Conservation (phyloP, 768 basidiomycete species). For the Dentipellis sp. region DNA sequence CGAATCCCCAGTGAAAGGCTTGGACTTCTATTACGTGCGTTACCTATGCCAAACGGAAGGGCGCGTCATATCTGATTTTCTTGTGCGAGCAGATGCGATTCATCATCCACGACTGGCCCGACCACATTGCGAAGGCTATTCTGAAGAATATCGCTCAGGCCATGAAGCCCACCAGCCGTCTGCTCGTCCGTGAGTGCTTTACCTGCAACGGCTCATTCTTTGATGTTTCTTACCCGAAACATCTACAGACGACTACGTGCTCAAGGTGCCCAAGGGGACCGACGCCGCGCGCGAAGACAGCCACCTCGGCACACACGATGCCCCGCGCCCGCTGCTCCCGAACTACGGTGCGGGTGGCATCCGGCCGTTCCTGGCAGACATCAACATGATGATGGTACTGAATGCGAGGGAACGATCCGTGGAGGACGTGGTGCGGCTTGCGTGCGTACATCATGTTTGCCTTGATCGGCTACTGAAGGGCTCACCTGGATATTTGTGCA, state of each 20-base stretch:
- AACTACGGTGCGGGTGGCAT: constrained; percentile 8
- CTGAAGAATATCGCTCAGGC: constrained; percentile 21
- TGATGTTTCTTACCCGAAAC: too few relatives aligned
- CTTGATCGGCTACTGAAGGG: too few relatives aligned
- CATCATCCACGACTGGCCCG: constrained; percentile 26
- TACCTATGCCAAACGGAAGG: background rate
- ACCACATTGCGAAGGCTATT: constrained; percentile 18
- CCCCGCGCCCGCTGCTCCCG: constrained; percentile 8
- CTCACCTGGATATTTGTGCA: too few relatives aligned
- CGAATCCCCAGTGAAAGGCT: constrained; percentile 17
- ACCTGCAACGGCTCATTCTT: background rate
- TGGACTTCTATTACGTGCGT: constrained; percentile 25
- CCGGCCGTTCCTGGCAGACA: constrained; percentile 6
- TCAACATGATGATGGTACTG: constrained; percentile 4
- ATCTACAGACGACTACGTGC: constrained; percentile 5
- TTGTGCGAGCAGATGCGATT: constrained; percentile 11
- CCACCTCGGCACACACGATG: background rate
- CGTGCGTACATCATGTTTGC: background rate
- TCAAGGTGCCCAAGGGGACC: background rate
- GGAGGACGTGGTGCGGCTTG: background rate
- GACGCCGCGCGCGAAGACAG: too few relatives aligned
- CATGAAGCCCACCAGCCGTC: constrained; percentile 20
- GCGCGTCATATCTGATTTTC: too few relatives aligned
- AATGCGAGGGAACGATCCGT: background rate
- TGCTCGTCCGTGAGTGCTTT: constrained; percentile 23